Conservation (phyloP, 305 asterid species). For the Withania somnifera region DNA sequence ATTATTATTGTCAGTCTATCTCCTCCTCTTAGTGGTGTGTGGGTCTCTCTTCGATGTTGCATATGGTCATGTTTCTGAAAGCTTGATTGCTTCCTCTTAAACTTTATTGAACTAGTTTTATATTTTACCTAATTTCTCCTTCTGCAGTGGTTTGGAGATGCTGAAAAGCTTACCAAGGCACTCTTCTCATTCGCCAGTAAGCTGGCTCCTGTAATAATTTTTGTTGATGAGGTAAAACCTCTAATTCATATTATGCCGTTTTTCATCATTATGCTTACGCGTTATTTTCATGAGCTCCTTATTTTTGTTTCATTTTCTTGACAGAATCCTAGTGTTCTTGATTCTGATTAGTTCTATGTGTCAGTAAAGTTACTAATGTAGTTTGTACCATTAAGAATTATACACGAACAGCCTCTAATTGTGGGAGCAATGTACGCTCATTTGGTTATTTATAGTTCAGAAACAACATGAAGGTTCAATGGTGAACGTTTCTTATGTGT, state of each 20-base stretch:
- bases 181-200: conserved; percentile 97
- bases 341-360: neutral
- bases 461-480: neutral
- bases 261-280: neutral
- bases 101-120: neutral
- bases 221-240: conserved; percentile 78
- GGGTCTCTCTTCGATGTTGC: neutral
- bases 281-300: neutral
- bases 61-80: neutral
- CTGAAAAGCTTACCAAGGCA: conserved; percentile 91
- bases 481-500: neutral
- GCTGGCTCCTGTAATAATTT: conserved; percentile 91
- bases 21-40: neutral
- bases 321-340: neutral
- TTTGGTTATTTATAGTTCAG: neutral
- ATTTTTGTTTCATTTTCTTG: neutral
- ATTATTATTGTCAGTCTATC: neutral
- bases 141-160: conserved; percentile 99
- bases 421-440: neutral
- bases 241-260: neutral
- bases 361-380: neutral
- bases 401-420: neutral
- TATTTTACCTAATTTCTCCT: conserved; percentile 14
- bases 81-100: conserved; percentile 1
- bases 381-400: neutral